Conservation (phyloP, 2,329 filamentous ascomycete species). For the Pseudogymnoascus sp. region DNA sequence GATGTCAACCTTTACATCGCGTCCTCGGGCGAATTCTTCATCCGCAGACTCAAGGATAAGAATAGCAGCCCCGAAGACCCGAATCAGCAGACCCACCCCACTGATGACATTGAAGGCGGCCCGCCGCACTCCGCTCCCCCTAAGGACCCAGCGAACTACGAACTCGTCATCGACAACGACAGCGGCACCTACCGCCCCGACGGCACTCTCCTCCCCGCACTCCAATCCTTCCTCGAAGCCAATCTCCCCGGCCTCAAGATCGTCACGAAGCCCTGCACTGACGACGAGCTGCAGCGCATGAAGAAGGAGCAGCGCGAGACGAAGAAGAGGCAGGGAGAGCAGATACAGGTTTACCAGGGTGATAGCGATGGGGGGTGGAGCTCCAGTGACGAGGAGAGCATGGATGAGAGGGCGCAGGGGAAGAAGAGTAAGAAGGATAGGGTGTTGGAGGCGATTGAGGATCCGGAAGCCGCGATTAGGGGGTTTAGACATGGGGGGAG, state of each 20-base stretch:
- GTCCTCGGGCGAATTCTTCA: slow-evolving; percentile 87
- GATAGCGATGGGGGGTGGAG: slow-evolving; percentile 35
- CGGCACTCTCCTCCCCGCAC: slow-evolving; percentile 59
- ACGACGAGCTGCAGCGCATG: slow-evolving; percentile 61
- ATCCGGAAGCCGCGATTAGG: slow-evolving; percentile 29
- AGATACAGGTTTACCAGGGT: slow-evolving; percentile 43
- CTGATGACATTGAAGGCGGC: slow-evolving; percentile 38
- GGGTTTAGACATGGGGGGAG: slow-evolving; percentile 1
- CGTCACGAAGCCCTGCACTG: slow-evolving; percentile 68
- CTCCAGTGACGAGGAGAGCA: slow-evolving; percentile 29
- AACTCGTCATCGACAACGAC: slow-evolving; percentile 91
- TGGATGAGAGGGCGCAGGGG: slow-evolving; percentile 13
- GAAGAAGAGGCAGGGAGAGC: slow-evolving; percentile 56
- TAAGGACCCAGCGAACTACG: slow-evolving; percentile 52
- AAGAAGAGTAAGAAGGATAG: slow-evolving; percentile 44
- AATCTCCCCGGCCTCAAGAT: slow-evolving; percentile 74
- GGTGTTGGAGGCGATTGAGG: slow-evolving; percentile 42
- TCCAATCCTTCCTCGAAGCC: slow-evolving; percentile 59
- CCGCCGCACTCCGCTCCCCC: slow-evolving; percentile 38
- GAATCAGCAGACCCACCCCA: slow-evolving; percentile 44
- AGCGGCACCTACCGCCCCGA: slow-evolving; percentile 89
- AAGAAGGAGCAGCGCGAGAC: slow-evolving; percentile 66
- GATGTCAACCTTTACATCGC: slow-evolving; percentile 87
- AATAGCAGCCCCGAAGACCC: slow-evolving; percentile 34
- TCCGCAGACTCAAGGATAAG: slow-evolving; percentile 53